Percentiles rank a stretch among this genome's conserved stretches.
Evolutionary conservation across 2,329 filamentous ascomycete genomes (phyloP).

Genomic region (Colletotrichum ledebouriae): DNA sequence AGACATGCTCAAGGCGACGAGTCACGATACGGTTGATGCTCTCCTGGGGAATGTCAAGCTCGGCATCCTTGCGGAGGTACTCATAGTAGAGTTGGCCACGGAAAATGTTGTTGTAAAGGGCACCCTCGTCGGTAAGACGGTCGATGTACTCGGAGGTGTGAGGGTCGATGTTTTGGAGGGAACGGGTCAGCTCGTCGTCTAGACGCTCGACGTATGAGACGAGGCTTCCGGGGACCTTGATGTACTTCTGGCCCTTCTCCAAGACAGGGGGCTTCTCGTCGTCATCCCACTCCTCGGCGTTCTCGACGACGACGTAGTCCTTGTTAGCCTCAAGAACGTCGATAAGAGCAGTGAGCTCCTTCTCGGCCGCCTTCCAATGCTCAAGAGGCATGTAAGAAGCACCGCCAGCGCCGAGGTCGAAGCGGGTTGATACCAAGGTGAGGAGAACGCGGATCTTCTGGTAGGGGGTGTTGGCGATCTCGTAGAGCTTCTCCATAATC

Average conservation of each 20-base stretch:
- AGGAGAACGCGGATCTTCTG: conserved; percentile 93
- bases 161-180: conserved; percentile 97
- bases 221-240: conserved; percentile 93
- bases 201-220: conserved; percentile 95
- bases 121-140: conserved; percentile 88
- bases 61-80: conserved; percentile 76
- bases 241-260: conserved; percentile 80
- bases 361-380: conserved; percentile 95
- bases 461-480: conserved; percentile 91
- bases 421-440: conserved; percentile 91
- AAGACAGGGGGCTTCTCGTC: conserved; percentile 91
- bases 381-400: conserved; percentile 90
- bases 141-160: conserved; percentile 99
- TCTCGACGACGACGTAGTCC: conserved; percentile 89
- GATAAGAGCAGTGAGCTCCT: conserved; percentile 84
- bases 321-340: conserved; percentile 82
- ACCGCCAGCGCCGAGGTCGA: conserved; percentile 87
- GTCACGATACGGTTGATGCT: conserved; percentile 93
- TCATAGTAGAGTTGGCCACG: conserved; percentile 92
- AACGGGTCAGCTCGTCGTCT: conserved; percentile 96
- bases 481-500: conserved; percentile 95
- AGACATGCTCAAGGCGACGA: conserved; percentile 94
- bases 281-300: conserved; percentile 98
- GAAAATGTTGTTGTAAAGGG: conserved; percentile 93
- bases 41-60: conserved; percentile 84